Conservation (phyloP, 805 yeast genomes). For the Spathaspora sp. region DNA sequence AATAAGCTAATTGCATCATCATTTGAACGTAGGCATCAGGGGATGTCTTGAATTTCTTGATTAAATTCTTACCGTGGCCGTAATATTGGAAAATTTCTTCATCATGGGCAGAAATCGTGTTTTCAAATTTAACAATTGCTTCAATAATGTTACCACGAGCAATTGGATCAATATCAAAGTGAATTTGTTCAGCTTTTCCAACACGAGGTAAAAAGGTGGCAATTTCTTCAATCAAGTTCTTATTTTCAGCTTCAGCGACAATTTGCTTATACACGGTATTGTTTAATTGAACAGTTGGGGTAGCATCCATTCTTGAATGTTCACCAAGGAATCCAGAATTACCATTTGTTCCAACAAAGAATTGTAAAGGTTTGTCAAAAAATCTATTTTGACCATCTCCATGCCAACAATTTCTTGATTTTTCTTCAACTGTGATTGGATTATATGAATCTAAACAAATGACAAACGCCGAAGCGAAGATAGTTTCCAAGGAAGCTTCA, state of each 20-base stretch:
- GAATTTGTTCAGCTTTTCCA: conserved; percentile 22
- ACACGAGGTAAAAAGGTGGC: conserved; percentile 8
- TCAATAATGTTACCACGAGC: conserved; percentile 47
- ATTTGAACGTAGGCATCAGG: conserved; percentile 95
- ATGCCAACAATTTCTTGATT: conserved; percentile 86
- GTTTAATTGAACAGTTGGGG: conserved; percentile 87
- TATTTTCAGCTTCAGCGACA: conserved; percentile 42
- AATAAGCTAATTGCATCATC: conserved; percentile 87
- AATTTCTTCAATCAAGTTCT: conserved; percentile 24
- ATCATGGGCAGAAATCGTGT: conserved; percentile 63
- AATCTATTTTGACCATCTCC: conserved; percentile 91
- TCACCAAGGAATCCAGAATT: conserved; percentile 92
- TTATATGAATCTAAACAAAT: conserved; percentile 69
- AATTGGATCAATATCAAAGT: conserved; percentile 57
- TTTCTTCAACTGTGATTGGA: conserved; percentile 79
- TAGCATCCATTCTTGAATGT: conserved; percentile 98
- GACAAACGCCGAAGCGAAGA: conserved; percentile 76
- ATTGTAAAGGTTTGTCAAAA: conserved; percentile 89
- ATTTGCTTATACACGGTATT: conserved; percentile 59
- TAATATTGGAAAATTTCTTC: conserved; percentile 75
- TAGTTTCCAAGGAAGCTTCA: conserved; percentile 55
- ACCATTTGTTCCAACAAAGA: conserved; percentile 77
- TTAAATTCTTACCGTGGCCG: conserved; percentile 82
- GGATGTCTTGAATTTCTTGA: conserved; percentile 78
- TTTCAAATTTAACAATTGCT: conserved; percentile 56